phyloP scores from a whole-genome alignment of 2,329 filamentous ascomycete species.

The Cordyceps militaris region DNA sequence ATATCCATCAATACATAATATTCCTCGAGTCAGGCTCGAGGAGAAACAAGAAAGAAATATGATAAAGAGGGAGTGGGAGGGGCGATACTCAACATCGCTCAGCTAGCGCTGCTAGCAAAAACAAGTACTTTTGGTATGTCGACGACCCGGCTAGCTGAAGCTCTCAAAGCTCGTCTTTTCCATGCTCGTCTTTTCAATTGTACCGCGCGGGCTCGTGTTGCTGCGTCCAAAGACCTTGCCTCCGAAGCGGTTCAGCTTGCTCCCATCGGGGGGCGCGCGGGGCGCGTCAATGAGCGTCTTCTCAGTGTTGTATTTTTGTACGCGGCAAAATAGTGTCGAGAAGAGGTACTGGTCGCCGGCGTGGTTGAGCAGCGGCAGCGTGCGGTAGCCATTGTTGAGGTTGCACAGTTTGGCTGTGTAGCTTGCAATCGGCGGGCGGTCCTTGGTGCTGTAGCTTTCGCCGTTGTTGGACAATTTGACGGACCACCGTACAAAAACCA shows the following conservation, averaged over 20 bases:
- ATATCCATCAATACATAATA: slow-evolving; percentile 7
- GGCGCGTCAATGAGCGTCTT: slow-evolving; percentile 49
- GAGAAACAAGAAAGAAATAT: neutral
- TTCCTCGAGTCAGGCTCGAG: neutral
- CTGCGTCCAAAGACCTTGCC: slow-evolving; percentile 51
- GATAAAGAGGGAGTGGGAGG: neutral
- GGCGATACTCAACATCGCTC: slow-evolving; percentile 13
- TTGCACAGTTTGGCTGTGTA: slow-evolving; percentile 90
- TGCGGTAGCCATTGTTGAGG: slow-evolving; percentile 86
- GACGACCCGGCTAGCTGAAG: neutral
- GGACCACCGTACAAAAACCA: slow-evolving; percentile 89
- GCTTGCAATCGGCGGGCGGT: slow-evolving; percentile 64
- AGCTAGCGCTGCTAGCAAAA: slow-evolving; percentile 6
- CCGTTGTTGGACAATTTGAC: slow-evolving; percentile 82
- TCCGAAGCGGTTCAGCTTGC: slow-evolving; percentile 50
- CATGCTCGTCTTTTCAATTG: slow-evolving; percentile 44
- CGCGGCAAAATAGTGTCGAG: slow-evolving; percentile 86
- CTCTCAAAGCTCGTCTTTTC: slow-evolving; percentile 41
- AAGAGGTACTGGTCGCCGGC: slow-evolving; percentile 92
- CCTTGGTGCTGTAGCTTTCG: slow-evolving; percentile 52
- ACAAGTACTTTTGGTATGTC: neutral
- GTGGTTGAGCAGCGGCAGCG: slow-evolving; percentile 79
- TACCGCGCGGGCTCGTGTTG: slow-evolving; percentile 45
- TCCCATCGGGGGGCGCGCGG: slow-evolving; percentile 33
- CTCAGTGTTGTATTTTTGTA: slow-evolving; percentile 57